Percentiles rank a stretch among this genome's conserved stretches.
Conservation (phyloP, 108 stramenopile genomes). For the Asterionellopsis glacialis region DNA sequence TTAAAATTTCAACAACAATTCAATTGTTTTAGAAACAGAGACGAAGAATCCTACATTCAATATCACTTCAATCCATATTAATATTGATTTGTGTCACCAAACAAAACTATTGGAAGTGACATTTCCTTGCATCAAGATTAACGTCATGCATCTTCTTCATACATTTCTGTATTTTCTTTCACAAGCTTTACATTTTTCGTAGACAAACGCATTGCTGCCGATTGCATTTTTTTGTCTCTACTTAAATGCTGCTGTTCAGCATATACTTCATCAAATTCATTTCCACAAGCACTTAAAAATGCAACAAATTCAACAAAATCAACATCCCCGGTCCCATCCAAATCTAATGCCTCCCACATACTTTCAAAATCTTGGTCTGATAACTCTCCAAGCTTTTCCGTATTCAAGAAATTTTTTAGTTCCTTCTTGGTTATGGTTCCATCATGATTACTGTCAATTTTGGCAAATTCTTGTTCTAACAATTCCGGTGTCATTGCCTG, state of each 20-base stretch:
- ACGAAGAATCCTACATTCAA: no score
- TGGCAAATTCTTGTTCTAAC: constrained; percentile 7
- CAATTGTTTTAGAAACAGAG: no score
- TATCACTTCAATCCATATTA: no score
- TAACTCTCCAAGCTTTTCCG: background rate
- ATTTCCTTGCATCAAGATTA: no score
- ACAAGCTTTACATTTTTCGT: no score
- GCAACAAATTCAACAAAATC: constrained; percentile 22
- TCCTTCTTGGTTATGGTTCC: constrained; percentile 4
- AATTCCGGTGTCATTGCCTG: background rate
- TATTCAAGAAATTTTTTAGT: background rate
- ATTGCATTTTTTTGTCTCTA: constrained; percentile 3
- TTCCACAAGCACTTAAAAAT: constrained; percentile 6
- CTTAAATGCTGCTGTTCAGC: background rate
- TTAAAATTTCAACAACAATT: no score
- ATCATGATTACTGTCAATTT: constrained; percentile 3
- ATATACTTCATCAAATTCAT: background rate
- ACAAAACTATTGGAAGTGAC: no score
- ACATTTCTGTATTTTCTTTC: no score
- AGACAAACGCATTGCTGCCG: background rate
- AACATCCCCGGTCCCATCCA: constrained; percentile 48
- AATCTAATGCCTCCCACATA: constrained; percentile 12
- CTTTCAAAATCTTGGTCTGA: constrained; percentile 8
- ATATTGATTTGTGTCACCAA: no score
- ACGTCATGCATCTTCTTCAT: no score